Evolutionary conservation across 2,329 filamentous ascomycete genomes (phyloP).

Genomic region (Aspergillus quadrilineatus): DNA sequence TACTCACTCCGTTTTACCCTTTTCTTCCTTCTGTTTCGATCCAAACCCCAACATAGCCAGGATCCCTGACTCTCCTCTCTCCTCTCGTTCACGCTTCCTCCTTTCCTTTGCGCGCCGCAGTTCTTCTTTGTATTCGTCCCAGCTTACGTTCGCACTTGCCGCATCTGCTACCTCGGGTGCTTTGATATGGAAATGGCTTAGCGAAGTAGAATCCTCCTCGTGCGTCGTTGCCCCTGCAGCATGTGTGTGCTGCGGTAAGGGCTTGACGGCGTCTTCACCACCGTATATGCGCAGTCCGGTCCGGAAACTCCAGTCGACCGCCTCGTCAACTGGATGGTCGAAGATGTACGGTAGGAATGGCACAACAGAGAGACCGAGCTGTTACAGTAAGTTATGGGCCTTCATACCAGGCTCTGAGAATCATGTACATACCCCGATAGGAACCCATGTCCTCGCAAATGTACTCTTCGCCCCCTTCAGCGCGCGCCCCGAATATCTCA

Average conservation of each 20-base stretch:
- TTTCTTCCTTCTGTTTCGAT: slow-evolving; percentile 5
- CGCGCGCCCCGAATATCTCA: slow-evolving; percentile 82
- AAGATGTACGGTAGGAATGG: slow-evolving; percentile 83
- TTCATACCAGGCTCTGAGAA: neutral
- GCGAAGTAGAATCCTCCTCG: slow-evolving; percentile 21
- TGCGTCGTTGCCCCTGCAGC: neutral
- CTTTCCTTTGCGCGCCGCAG: slow-evolving; percentile 29
- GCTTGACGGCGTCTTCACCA: slow-evolving; percentile 57
- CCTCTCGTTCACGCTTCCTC: slow-evolving; percentile 25
- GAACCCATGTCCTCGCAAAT: slow-evolving; percentile 76
- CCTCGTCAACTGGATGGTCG: slow-evolving; percentile 88
- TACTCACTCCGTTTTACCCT: slow-evolving; percentile 20
- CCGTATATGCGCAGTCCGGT: slow-evolving; percentile 73
- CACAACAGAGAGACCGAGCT: slow-evolving; percentile 69
- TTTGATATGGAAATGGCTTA: slow-evolving; percentile 23
- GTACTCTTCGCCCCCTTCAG: slow-evolving; percentile 78
- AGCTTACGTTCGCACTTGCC: slow-evolving; percentile 16
- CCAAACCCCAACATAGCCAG: slow-evolving; percentile 17
- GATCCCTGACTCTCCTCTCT: slow-evolving; percentile 18
- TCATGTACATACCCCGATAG: slow-evolving; percentile 72
- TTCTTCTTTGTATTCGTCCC: slow-evolving; percentile 37
- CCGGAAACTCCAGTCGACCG: slow-evolving; percentile 87
- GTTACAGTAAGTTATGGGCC: neutral
- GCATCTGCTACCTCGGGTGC: slow-evolving; percentile 9
- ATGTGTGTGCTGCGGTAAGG: slow-evolving; percentile 19